These are phyloP conservation scores for Aspergillus luchuensis DNA, from an alignment of 2,329 filamentous ascomycete genomes.

Conservation along the genomic window DNA sequence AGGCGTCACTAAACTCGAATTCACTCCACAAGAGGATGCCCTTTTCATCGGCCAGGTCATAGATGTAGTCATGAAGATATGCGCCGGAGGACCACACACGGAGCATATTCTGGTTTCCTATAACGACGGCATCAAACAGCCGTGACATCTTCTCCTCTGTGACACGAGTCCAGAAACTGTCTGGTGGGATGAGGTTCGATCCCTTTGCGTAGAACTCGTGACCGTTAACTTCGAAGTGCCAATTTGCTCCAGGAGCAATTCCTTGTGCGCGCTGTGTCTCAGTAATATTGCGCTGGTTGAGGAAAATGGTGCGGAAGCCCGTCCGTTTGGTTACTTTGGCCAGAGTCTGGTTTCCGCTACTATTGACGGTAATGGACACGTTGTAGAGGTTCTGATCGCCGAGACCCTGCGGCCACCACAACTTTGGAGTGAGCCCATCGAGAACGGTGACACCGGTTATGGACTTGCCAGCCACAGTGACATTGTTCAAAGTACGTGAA, in stretches of 20 bases:
- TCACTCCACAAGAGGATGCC: constrained; percentile 65
- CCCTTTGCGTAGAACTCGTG: constrained; percentile 66
- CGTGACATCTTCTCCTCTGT: constrained; percentile 54
- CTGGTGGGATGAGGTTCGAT: constrained; percentile 64
- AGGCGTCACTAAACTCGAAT: constrained; percentile 63
- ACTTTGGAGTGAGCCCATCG: constrained; percentile 48
- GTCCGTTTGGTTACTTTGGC: constrained; percentile 55
- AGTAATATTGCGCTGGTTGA: constrained; percentile 59
- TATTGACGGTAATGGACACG: constrained; percentile 53
- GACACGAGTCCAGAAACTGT: constrained; percentile 64
- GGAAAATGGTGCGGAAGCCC: constrained; percentile 64
- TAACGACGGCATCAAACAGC: constrained; percentile 58
- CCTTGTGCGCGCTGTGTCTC: constrained; percentile 56
- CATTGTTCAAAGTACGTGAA: constrained; percentile 41
- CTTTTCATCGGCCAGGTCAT: constrained; percentile 63
- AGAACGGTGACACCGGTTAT: constrained; percentile 55
- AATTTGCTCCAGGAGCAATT: constrained; percentile 59
- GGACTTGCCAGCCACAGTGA: constrained; percentile 45
- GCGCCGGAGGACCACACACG: constrained; percentile 63
- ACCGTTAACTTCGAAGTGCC: constrained; percentile 69
- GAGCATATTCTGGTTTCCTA: constrained; percentile 66
- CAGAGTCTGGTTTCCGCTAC: constrained; percentile 39
- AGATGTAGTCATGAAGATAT: constrained; percentile 64
- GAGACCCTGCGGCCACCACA: constrained; percentile 64
- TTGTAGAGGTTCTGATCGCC: constrained; percentile 62